These are phyloP conservation scores for Eudorina sp. DNA, from an alignment of 139 green algal genomes.

Conservation along the genomic window DNA sequence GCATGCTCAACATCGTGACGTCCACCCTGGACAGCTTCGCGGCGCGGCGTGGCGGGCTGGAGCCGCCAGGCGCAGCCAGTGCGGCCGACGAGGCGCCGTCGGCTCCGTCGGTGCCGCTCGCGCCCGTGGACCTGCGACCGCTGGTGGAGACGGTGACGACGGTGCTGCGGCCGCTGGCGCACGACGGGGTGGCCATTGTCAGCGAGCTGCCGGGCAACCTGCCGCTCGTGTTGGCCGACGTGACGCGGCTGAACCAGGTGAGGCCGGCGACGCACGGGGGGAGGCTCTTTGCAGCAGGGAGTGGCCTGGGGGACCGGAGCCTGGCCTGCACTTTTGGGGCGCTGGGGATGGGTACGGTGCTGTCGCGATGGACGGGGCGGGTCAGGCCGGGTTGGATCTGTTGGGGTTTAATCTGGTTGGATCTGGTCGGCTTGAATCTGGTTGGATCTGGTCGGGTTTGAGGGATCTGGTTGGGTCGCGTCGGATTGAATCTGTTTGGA, in stretches of 20 bases:
- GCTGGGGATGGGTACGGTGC: no score
- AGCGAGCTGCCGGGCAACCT: slow-evolving; percentile 53
- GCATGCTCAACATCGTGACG: slow-evolving; percentile 67
- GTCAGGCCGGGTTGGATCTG: no score
- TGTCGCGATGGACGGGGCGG: no score
- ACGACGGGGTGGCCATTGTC: slow-evolving; percentile 58
- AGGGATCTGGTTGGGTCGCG: no score
- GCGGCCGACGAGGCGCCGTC: not conserved
- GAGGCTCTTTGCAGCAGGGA: no score
- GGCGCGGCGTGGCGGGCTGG: not conserved
- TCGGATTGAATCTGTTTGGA: no score
- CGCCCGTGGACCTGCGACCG: slow-evolving; percentile 45
- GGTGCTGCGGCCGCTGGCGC: slow-evolving; percentile 61
- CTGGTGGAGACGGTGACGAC: slow-evolving; percentile 54
- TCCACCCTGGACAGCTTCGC: slow-evolving; percentile 51
- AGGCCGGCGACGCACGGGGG: not conserved
- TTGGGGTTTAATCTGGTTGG: no score
- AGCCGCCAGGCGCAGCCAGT: not conserved
- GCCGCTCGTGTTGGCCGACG: slow-evolving; percentile 52
- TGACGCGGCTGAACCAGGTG: slow-evolving; percentile 61
- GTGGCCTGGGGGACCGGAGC: no score
- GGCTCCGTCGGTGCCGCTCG: not conserved
- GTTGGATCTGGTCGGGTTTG: no score
- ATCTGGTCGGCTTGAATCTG: no score
- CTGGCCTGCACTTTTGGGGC: no score